These are phyloP conservation scores for Dendrocalamus sinicus DNA, from an alignment of 176 grass and related monocot species.

Conservation along the genomic window DNA sequence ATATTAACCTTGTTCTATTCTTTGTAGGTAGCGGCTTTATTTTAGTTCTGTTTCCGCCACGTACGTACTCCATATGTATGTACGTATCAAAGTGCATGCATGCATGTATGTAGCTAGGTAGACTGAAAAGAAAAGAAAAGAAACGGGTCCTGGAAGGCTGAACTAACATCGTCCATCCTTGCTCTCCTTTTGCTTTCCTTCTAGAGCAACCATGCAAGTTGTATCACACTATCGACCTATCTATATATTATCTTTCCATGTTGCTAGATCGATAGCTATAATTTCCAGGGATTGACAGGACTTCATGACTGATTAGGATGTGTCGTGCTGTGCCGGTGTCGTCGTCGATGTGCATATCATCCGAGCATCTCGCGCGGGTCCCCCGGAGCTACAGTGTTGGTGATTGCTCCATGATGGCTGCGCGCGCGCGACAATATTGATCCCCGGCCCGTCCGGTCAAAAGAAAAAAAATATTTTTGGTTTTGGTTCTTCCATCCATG, in stretches of 20 bases:
- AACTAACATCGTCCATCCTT: background rate
- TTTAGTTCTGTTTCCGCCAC: background rate
- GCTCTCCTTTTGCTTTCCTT: background rate
- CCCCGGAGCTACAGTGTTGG: slow-evolving; percentile 12
- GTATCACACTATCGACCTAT: background rate
- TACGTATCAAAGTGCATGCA: background rate
- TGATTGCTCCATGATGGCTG: slow-evolving; percentile 10
- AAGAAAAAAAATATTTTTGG: too few relatives aligned
- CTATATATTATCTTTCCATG: background rate
- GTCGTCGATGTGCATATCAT: slow-evolving; percentile 30
- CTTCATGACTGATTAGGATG: slow-evolving; percentile 40
- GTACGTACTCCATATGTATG: background rate
- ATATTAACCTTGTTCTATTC: too few relatives aligned
- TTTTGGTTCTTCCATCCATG: too few relatives aligned
- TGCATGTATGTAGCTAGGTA: background rate
- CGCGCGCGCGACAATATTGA: too few relatives aligned
- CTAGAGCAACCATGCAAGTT: background rate
- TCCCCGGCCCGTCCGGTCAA: too few relatives aligned
- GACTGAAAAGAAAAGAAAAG: background rate
- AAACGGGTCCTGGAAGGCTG: background rate
- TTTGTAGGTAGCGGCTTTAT: background rate
- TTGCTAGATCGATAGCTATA: background rate
- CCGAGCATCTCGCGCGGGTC: slow-evolving; percentile 38
- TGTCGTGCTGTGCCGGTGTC: background rate
- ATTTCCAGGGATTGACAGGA: background rate